Base-by-base conservation (phyloP, 345 rosid genomes). In the Corchorus capsularis region DNA sequence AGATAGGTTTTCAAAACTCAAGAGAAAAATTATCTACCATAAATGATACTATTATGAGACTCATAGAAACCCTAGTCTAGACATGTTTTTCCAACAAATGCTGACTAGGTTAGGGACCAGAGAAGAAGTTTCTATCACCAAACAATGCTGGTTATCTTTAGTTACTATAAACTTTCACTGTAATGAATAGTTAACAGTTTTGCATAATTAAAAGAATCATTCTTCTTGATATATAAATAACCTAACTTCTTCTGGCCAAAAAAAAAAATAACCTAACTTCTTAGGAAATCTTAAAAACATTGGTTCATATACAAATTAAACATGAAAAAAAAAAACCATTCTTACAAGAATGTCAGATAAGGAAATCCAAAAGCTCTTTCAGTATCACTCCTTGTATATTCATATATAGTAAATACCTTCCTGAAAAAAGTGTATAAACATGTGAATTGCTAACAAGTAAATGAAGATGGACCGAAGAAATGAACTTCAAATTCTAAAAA, bases 51-150 rank as follows among this genome's bases (percentile, higher is more conserved):
- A 32, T 27, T 27, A 27, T 27, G 27, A 27, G 27, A 27, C 27
- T 77, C 49, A 82, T 82, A 82, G 37, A 27, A 11, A 0, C 32
- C 0, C 4, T 63, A 82, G 47, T 49, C 60, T 64, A n/a, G 82
- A 73, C 22, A 82, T 63, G 13, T 79, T 79, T 79, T 79, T 55
- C 76, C 85, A 59, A 82, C 57, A 27, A 82, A 77, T 7, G 78
- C 73, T 39, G 85, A n/a, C n/a, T n/a, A n/a, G n/a, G 85, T 56
- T 79, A 82, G 13, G 77, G 82, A 43, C 85, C 82, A 5, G 79
- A 77, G 80, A 82, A 79, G 60, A 69, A 82, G 69, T 82, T 82
- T 41, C 74, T 73, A 68, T 62, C 45, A 73, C 12, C 54, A 39
- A 61, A 70, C 54, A 56, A 74, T 45, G n/a, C 1, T 27, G 27